Conservation (phyloP, 257 asterid species). For the Salvia hispanica region DNA sequence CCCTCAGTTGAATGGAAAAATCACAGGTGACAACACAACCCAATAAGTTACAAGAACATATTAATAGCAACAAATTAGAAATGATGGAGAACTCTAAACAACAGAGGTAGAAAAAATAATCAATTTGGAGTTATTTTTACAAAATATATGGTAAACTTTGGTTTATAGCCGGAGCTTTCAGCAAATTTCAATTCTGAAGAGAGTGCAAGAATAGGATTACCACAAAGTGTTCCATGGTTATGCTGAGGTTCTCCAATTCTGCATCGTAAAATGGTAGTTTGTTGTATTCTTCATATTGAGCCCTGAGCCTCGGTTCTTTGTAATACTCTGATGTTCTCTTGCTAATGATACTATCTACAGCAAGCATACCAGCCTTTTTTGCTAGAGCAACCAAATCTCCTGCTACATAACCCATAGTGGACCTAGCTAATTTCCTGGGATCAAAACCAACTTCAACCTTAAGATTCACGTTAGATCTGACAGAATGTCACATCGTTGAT, state of each 20-base stretch:
- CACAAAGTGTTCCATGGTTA: background rate
- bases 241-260: background rate
- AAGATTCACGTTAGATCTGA: conserved; percentile 57
- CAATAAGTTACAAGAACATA: no score
- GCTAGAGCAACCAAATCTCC: background rate
- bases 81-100: conserved; percentile 7
- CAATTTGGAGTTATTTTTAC: background rate
- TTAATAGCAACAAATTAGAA: background rate
- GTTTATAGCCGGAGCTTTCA: no score
- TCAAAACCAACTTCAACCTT: conserved; percentile 78
- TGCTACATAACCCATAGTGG: conserved; percentile 26
- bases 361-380: background rate
- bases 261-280: background rate
- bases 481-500: conserved; percentile 65
- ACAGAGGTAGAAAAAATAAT: background rate
- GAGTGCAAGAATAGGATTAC: background rate
- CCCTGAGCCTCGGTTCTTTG: background rate
- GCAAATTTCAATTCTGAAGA: no score
- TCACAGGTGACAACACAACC: background rate
- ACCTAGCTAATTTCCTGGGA: conserved; percentile 63
- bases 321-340: background rate
- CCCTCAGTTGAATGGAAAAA: background rate
- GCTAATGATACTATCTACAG: background rate
- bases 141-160: no score
- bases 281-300: background rate